phyloP scores from a whole-genome alignment of 169 alveolate species.

The Babesia sp. region DNA sequence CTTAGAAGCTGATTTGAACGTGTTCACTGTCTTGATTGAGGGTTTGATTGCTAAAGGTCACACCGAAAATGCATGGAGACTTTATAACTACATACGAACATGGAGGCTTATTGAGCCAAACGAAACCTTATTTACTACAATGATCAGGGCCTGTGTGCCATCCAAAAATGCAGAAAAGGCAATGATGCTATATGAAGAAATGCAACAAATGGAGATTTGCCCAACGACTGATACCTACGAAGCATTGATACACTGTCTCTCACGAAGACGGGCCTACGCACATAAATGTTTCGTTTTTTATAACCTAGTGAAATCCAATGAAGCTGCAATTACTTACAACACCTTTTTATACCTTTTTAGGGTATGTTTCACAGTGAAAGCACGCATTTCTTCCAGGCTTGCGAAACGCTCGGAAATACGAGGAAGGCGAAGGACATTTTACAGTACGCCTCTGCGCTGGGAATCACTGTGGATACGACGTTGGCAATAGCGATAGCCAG shows the following conservation, averaged over 20 bases:
- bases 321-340: slow-evolving; percentile 63
- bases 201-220: slow-evolving; percentile 63
- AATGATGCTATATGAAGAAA: slow-evolving; percentile 74
- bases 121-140: slow-evolving; percentile 79
- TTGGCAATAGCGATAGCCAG: slow-evolving; percentile 57
- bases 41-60: slow-evolving; percentile 71
- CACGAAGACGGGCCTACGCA: slow-evolving; percentile 67
- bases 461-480: slow-evolving; percentile 47
- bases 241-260: slow-evolving; percentile 72
- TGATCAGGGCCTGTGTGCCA: slow-evolving; percentile 78
- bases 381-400: slow-evolving; percentile 53
- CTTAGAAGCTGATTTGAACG: slow-evolving; percentile 70
- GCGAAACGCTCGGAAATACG: slow-evolving; percentile 69
- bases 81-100: slow-evolving; percentile 75
- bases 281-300: slow-evolving; percentile 76
- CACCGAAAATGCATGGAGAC: slow-evolving; percentile 75
- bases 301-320: slow-evolving; percentile 76
- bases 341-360: slow-evolving; percentile 20
- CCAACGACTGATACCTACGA: slow-evolving; percentile 81
- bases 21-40: slow-evolving; percentile 78
- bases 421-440: slow-evolving; percentile 70
- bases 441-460: slow-evolving; percentile 47
- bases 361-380: not conserved
- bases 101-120: slow-evolving; percentile 84
- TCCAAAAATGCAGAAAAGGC: slow-evolving; percentile 81